These are phyloP conservation scores for Paramecium primaurelia DNA, from an alignment of 73 alveolate species.

Conservation along the genomic window DNA sequence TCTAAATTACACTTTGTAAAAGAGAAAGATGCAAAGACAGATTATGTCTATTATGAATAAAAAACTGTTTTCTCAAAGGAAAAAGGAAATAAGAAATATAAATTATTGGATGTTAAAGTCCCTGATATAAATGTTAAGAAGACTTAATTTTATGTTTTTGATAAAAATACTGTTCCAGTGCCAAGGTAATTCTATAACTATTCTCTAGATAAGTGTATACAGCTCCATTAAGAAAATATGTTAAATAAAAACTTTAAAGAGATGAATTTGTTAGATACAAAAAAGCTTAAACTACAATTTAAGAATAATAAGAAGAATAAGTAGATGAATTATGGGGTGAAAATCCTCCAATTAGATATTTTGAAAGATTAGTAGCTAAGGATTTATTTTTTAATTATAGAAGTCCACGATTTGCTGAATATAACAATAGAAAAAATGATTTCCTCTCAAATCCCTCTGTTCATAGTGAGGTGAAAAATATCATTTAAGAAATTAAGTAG, in stretches of 20 bases:
- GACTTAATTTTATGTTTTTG: constrained; percentile 16
- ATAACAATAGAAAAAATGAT: neutral
- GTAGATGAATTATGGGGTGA: constrained; percentile 40
- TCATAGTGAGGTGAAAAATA: neutral
- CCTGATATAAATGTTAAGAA: constrained; percentile 14
- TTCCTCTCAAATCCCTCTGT: neutral
- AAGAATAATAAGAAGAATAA: constrained; percentile 8
- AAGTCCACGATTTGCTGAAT: constrained; percentile 14
- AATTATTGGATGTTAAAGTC: constrained; percentile 11
- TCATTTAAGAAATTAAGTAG: neutral
- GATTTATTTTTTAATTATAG: constrained; percentile 29
- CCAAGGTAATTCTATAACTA: neutral
- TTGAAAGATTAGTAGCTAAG: neutral
- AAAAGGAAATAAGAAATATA: neutral
- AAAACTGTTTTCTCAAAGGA: constrained; percentile 39
- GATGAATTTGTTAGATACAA: neutral
- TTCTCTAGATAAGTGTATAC: constrained; percentile 18
- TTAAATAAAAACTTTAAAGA: neutral
- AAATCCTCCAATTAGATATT: constrained; percentile 14
- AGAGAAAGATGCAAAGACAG: constrained; percentile 24
- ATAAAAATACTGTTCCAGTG: constrained; percentile 35
- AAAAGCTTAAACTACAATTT: neutral
- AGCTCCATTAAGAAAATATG: neutral
- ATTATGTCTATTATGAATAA: neutral
- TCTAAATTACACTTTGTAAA: constrained; percentile 2